These are phyloP conservation scores for Hypoxylon perforatum DNA, from an alignment of 495 filamentous ascomycete species.

Conservation along the genomic window DNA sequence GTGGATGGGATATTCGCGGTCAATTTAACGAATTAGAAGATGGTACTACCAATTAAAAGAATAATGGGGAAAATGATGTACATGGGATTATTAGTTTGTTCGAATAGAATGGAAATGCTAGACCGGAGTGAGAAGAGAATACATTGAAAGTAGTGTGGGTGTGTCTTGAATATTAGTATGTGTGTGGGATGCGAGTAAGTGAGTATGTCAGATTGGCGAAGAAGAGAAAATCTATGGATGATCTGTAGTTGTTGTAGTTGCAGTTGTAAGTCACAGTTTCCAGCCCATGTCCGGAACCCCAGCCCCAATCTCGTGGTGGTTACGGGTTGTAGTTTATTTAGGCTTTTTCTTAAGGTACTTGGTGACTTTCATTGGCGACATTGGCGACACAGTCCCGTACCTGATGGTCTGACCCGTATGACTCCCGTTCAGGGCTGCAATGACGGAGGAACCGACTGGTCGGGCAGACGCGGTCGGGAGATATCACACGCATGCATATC, in stretches of 20 bases:
- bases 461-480: conserved; percentile 8
- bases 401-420: background rate
- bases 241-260: too few relatives aligned
- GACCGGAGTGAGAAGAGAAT: conserved; percentile 3
- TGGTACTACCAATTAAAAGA: conserved; percentile 18
- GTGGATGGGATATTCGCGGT: conserved; percentile 22
- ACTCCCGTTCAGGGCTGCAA: conserved; percentile 4
- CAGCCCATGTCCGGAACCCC: too few relatives aligned
- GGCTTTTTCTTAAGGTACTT: conserved; percentile 1
- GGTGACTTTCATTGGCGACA: background rate
- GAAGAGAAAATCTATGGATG: too few relatives aligned
- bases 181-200: background rate
- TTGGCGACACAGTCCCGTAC: too few relatives aligned
- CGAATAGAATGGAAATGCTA: conserved; percentile 17
- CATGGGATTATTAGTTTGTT: conserved; percentile 17
- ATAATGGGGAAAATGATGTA: conserved; percentile 37
- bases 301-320: too few relatives aligned
- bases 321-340: conserved; percentile 11
- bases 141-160: conserved; percentile 3
- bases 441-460: conserved; percentile 29
- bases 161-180: conserved; percentile 3
- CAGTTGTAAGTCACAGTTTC: too few relatives aligned
- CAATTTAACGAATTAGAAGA: conserved; percentile 34
- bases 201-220: too few relatives aligned
- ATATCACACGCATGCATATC: conserved; percentile 27